phyloP scores from a whole-genome alignment of 441 rosid species.

The Pelargonium myrrhifolium region DNA sequence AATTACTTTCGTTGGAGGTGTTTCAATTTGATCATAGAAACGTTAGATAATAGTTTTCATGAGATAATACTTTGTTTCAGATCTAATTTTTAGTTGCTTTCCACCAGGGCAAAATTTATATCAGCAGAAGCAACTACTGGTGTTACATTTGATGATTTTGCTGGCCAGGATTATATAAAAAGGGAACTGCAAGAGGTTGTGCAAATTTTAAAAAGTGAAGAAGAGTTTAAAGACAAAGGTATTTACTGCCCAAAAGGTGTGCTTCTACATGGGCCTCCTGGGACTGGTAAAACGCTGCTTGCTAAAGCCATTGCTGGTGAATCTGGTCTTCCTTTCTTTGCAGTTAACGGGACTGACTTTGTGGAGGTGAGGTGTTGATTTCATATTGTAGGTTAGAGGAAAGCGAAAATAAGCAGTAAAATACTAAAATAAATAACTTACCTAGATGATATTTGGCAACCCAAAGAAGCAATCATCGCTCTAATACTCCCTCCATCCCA shows the following conservation, averaged over 20 bases:
- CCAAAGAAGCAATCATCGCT: too few relatives aligned
- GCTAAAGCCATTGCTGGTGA: conserved; percentile 99
- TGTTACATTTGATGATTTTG: conserved; percentile 92
- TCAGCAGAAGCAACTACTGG: conserved; percentile 95
- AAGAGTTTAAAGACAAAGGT: conserved; percentile 83
- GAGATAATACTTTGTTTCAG: conserved; percentile 4
- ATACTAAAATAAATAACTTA: neutral
- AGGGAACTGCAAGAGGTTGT: conserved; percentile 89
- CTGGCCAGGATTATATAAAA: conserved; percentile 95
- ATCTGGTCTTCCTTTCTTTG: conserved; percentile 96
- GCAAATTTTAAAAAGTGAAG: conserved; percentile 75
- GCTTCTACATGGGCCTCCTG: conserved; percentile 97
- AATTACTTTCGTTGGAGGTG: neutral
- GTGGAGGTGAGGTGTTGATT: conserved; percentile 60
- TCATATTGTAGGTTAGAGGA: conserved; percentile 5
- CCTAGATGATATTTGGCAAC: neutral
- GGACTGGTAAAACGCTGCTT: conserved; percentile 91
- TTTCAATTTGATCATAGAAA: conserved; percentile 4
- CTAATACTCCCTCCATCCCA: too few relatives aligned
- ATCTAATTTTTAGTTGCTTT: conserved; percentile 25
- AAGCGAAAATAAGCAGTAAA: neutral
- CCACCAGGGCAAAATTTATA: conserved; percentile 78
- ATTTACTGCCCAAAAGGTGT: conserved; percentile 98
- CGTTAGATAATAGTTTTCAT: conserved; percentile 11
- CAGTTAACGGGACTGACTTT: conserved; percentile 94